Base-by-base conservation (phyloP, 176 grass and related monocot genomes). In the Coix lacrymajobi region DNA sequence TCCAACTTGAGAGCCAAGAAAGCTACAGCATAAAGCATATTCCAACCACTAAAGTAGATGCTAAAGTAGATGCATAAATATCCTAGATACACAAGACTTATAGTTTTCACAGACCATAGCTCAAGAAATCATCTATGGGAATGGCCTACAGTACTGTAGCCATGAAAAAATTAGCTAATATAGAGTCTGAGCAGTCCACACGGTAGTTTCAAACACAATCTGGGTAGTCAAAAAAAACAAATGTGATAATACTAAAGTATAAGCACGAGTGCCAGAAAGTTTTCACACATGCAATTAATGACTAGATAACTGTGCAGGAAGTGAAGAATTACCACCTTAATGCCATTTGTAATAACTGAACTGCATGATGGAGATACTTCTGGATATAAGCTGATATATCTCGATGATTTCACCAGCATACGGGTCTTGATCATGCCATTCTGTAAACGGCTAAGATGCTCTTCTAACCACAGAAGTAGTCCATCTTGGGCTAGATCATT, bases 381-480 rank as follows among this genome's bases (percentile, higher is more conserved):
- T 75, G 91, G 96, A 90, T 85, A 96, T 82, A 99, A 85, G 62
- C 91, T 90, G 57, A 99, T 92, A 90, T 87, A 90, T 77, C 82
- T 86, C n/a, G 14, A 79, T 17, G 37, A 6, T 11, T 3, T 75
- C 49, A 36, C 66, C 31, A 85, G 63, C 29, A 78, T 40, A 73
- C 89, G 89, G 56, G 83, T 90, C 39, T 85, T 85, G 65, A 99
- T 92, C 73, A 96, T 86, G 69, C 96, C 91, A 85, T 79, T 87
- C 86, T 93, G 83, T 65, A 99, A 70, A 39, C 91, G 89, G 61
- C 89, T 91, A 15, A 87, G 86, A 58, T 99, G 93, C 66, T 99
- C 93, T 88, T 99, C 96, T 44, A 99, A 93, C 96, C 96, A 99
- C 84, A 96, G 62, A 83, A 99, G 85, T 26, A 99, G 76, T 75